Percentiles rank a stretch among this genome's conserved stretches.
phyloP scores from a whole-genome alignment of 257 asterid genomes.

The Ocimum tenuiflorum region DNA sequence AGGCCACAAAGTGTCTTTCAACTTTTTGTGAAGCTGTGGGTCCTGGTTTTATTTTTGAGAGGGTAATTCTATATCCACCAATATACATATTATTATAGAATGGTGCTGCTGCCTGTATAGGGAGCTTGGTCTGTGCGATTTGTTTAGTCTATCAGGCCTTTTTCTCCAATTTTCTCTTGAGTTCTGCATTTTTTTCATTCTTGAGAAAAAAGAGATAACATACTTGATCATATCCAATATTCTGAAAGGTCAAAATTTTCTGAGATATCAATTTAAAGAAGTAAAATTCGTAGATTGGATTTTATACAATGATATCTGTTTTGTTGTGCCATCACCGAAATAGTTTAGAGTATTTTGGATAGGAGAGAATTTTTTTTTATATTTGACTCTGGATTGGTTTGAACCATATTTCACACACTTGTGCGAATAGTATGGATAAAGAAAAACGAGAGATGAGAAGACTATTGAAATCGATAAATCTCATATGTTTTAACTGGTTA shows the following conservation, averaged over 20 bases:
- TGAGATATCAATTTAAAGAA: too few species aligned
- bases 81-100: background rate
- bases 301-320: too few species aligned
- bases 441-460: background rate
- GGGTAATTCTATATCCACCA: constrained; percentile 47
- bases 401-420: background rate
- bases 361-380: background rate
- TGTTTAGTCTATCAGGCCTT: background rate
- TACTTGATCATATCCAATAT: too few species aligned
- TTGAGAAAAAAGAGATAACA: too few species aligned
- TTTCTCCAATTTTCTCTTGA: too few species aligned
- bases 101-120: constrained; percentile 4
- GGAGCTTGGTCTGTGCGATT: background rate
- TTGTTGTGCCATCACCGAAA: too few species aligned
- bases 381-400: background rate
- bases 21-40: constrained; percentile 94
- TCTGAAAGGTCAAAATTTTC: too few species aligned
- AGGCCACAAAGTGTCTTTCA: constrained; percentile 90
- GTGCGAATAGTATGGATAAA: background rate
- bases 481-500: background rate
- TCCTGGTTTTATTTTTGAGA: constrained; percentile 88
- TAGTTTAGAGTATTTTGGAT: background rate
- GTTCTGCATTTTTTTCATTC: too few species aligned
- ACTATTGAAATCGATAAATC: background rate
- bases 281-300: too few species aligned